A percentile compares a stretch with the other conserved stretches of the same genome.
Conservation (phyloP, 2,329 filamentous ascomycete genomes). For the Metarhizium guizhouense region DNA sequence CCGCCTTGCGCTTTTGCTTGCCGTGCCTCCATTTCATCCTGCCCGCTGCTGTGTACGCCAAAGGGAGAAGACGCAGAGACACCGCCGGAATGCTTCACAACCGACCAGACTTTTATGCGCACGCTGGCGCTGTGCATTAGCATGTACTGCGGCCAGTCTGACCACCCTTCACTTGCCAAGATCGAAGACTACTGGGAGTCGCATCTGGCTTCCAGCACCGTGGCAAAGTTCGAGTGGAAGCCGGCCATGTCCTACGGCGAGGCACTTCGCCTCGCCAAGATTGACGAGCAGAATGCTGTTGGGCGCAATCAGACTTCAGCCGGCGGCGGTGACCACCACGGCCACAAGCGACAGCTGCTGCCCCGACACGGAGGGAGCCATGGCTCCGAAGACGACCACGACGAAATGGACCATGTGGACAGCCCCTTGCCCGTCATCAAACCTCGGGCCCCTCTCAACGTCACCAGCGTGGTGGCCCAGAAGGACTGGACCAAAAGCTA, state of each 20-base stretch:
- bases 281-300: conserved; percentile 11
- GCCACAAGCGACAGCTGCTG: background rate
- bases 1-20: conserved; percentile 27
- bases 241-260: conserved; percentile 20
- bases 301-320: background rate
- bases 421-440: conserved; percentile 16
- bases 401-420: conserved; percentile 2
- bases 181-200: conserved; percentile 20
- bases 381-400: background rate
- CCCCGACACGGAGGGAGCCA: background rate
- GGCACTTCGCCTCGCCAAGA: conserved; percentile 13
- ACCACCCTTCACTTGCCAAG: conserved; percentile 8
- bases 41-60: conserved; percentile 22
- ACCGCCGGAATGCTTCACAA: conserved; percentile 18
- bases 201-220: conserved; percentile 18
- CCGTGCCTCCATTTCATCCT: conserved; percentile 17
- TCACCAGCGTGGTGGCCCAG: conserved; percentile 20
- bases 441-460: conserved; percentile 18
- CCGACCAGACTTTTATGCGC: conserved; percentile 19
- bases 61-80: conserved; percentile 9
- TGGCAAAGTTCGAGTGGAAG: conserved; percentile 14
- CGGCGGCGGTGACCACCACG: background rate
- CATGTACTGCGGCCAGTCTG: conserved; percentile 18
- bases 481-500: conserved; percentile 31
- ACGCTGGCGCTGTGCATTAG: conserved; percentile 26